These are phyloP conservation scores for Microsporum ferrugineum DNA, from an alignment of 2,329 filamentous ascomycete species.

Conservation along the genomic window DNA sequence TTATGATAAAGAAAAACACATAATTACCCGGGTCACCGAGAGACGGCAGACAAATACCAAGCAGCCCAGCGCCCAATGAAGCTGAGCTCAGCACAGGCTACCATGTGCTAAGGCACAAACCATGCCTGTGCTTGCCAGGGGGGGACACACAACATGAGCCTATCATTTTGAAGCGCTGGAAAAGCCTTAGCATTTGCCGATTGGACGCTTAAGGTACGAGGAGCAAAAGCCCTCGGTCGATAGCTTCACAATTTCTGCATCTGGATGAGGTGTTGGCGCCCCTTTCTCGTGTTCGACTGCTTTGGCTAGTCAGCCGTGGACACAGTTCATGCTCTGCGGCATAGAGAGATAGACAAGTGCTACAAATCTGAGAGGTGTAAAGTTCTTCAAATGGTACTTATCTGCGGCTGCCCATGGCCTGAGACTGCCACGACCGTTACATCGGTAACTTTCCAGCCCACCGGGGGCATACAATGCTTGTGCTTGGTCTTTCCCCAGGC, in stretches of 20 bases:
- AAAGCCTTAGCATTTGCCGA: neutral
- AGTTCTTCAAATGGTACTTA: neutral
- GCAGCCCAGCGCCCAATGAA: neutral
- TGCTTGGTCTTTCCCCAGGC: constrained; percentile 5
- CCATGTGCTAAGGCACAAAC: neutral
- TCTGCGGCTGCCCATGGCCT: neutral
- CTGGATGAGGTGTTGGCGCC: neutral
- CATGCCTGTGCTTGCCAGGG: neutral
- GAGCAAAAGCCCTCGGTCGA: neutral
- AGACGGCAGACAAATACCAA: neutral
- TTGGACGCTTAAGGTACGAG: neutral
- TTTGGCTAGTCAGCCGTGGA: neutral
- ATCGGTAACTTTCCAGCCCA: constrained; percentile 3
- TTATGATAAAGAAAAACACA: neutral
- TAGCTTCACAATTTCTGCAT: neutral
- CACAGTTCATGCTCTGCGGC: neutral
- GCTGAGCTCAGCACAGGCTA: neutral
- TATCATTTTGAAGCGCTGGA: neutral
- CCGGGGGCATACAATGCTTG: constrained; percentile 1
- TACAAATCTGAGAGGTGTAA: neutral
- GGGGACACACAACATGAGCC: neutral
- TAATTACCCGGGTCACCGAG: neutral
- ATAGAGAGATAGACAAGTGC: neutral
- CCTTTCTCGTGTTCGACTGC: neutral
- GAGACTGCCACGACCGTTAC: constrained; percentile 3